phyloP scores from a whole-genome alignment of 2,329 filamentous ascomycete species.

The Hysterium pulicare region DNA sequence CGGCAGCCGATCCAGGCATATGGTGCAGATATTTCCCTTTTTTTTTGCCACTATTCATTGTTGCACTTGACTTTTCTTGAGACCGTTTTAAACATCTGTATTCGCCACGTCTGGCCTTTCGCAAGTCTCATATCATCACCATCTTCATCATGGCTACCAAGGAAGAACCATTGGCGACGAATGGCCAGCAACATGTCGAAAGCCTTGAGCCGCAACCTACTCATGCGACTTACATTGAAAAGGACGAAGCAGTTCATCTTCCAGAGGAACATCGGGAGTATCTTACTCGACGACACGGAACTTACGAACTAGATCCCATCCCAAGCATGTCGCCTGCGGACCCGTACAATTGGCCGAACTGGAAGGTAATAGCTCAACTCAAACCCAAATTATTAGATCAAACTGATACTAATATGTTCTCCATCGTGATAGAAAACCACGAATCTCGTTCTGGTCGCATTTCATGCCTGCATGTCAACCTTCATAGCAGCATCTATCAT shows the following conservation, averaged over 20 bases:
- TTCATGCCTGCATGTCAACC: slow-evolving; percentile 56
- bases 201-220: slow-evolving; percentile 25
- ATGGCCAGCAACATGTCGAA: slow-evolving; percentile 11
- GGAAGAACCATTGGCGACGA: not conserved
- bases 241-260: slow-evolving; percentile 30
- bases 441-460: slow-evolving; percentile 54
- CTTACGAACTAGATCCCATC: slow-evolving; percentile 52
- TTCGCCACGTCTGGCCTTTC: no score
- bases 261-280: slow-evolving; percentile 48
- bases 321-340: slow-evolving; percentile 50
- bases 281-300: slow-evolving; percentile 52
- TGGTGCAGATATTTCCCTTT: no score
- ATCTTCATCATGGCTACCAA: not conserved
- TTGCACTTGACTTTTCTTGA: no score
- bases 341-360: slow-evolving; percentile 55
- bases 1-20: no score
- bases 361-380: slow-evolving; percentile 40
- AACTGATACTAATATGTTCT: slow-evolving; percentile 1
- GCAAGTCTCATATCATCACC: no score
- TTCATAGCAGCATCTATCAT: slow-evolving; percentile 56
- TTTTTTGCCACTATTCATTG: no score
- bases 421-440: slow-evolving; percentile 44
- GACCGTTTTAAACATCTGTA: no score
- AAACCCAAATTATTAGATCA: not conserved
- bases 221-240: slow-evolving; percentile 26